phyloP scores from a whole-genome alignment of 2,329 filamentous ascomycete species.

The Ceratocystis colombiana region DNA sequence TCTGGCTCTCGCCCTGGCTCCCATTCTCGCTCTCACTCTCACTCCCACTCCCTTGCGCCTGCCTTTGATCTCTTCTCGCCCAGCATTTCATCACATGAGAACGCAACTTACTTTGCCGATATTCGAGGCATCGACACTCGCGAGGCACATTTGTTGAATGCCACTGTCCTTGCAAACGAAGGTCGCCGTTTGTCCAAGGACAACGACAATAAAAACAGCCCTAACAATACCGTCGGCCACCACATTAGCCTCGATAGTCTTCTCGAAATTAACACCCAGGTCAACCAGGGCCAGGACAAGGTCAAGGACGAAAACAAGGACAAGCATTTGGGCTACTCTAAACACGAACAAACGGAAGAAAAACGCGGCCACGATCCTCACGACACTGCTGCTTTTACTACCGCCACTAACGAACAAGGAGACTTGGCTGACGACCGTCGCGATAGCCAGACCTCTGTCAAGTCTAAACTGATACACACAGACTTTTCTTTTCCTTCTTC shows the following conservation, averaged over 20 bases:
- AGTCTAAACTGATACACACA: neutral
- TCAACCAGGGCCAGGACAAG: too few species aligned
- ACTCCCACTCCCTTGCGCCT: neutral
- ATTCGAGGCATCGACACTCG: slow-evolving; percentile 15
- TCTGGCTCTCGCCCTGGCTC: neutral
- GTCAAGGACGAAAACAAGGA: neutral
- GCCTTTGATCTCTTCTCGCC: slow-evolving; percentile 21
- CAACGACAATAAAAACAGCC: neutral
- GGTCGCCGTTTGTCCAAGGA: neutral
- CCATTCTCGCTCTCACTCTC: neutral
- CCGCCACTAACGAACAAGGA: neutral
- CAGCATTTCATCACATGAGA: slow-evolving; percentile 20
- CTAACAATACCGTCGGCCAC: neutral
- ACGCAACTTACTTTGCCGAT: slow-evolving; percentile 20
- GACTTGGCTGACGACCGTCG: neutral
- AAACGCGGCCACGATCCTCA: neutral
- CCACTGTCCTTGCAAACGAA: neutral
- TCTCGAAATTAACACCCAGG: too few species aligned
- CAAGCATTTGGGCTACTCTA: neutral
- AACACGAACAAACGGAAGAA: neutral
- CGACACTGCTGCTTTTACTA: neutral
- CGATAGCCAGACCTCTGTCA: neutral
- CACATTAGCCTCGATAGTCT: neutral
- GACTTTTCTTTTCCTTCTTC: neutral
- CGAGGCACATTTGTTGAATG: slow-evolving; percentile 3